Base-by-base conservation (phyloP, 306 rosid species). In the Lupinus albus region DNA sequence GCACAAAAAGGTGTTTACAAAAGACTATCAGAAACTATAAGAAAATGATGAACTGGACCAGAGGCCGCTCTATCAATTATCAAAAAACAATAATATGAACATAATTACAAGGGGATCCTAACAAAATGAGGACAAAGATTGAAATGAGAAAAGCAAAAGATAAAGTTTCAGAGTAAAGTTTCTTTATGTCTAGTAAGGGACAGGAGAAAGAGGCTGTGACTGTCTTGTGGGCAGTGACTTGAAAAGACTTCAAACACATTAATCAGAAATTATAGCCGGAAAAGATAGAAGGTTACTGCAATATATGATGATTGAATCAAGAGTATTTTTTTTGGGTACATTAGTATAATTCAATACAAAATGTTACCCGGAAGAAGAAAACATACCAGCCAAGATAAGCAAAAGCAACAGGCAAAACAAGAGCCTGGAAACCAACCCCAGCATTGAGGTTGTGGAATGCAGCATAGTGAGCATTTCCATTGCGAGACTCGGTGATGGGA, bases 401-500 rank as follows among this genome's bases (percentile, higher is more conserved):
- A 39, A 89, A 93, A 67, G 97, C 99, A 47, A 93, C 97, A 0
- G 99, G 99, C 83, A 93, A 85, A 78, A 93, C 64, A 15, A 93
- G 74, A 9, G 99, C 97, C 58, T 93, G 99, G 71, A 93, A 93
- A 1, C 99, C 99, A 73, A 93, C 86, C 5, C 99, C 99, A 11
- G 99, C 99, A 69, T 93, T 90, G 80, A 93, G 99, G 78, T 93
- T 93, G 58, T 93, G 99, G 71, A 93, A 93, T 7, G 99, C 96
- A 68, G 99, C 91, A 51, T 93, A 93, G 64, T 93, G 97, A 78
- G 99, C 97, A 70, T 93, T 93, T 35, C 99, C 99, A 73, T 90
- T 93, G 55, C 99, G 88, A 13, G 99, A 93, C 67, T 93, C 99
- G 0, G 99, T 93, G 45, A 93, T 93, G 14, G 99, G 99, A 80